Conservation (phyloP, 176 grass and related monocot species). For the Eleusine coracana region DNA sequence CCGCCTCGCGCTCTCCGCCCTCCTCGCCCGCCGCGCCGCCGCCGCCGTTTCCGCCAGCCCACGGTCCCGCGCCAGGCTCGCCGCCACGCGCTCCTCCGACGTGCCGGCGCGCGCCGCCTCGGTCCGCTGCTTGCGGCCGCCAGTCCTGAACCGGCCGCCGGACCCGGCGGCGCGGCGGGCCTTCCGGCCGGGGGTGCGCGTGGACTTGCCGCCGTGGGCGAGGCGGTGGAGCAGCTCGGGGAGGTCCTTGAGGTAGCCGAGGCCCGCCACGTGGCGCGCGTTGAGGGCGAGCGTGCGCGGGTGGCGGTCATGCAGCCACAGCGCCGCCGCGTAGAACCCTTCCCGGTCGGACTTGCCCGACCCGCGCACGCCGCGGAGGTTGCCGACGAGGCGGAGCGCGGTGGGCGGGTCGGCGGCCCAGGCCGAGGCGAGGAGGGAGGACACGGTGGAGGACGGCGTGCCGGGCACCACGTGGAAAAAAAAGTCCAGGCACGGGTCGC, state of each 20-base stretch:
- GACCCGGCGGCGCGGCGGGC: conserved; percentile 20
- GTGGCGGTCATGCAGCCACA: conserved; percentile 76
- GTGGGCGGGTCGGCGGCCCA: conserved; percentile 53
- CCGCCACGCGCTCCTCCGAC: conserved; percentile 48
- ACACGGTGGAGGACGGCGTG: conserved; percentile 29
- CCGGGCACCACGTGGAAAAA: conserved; percentile 79
- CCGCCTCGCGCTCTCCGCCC: conserved; percentile 45
- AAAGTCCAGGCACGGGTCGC: conserved; percentile 85
- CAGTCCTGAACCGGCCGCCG: conserved; percentile 4
- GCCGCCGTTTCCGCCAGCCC: conserved; percentile 24
- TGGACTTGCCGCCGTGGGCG: conserved; percentile 51
- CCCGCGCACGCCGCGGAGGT: conserved; percentile 77
- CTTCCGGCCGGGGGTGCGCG: conserved; percentile 54
- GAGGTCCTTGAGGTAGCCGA: conserved; percentile 95
- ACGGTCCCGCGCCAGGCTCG: conserved; percentile 39
- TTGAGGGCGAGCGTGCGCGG: conserved; percentile 78
- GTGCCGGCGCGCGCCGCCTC: not conserved
- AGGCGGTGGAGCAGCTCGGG: conserved; percentile 88
- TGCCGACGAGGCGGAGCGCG: conserved; percentile 67
- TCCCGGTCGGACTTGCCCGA: conserved; percentile 81
- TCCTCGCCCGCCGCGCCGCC: conserved; percentile 28
- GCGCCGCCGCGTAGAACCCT: conserved; percentile 75
- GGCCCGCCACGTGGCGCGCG: conserved; percentile 44
- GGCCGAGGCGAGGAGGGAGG: conserved; percentile 47
- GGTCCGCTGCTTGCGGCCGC: too few relatives aligned